Conservation (phyloP, 768 basidiomycete species). For the Boletus coccyginus region DNA sequence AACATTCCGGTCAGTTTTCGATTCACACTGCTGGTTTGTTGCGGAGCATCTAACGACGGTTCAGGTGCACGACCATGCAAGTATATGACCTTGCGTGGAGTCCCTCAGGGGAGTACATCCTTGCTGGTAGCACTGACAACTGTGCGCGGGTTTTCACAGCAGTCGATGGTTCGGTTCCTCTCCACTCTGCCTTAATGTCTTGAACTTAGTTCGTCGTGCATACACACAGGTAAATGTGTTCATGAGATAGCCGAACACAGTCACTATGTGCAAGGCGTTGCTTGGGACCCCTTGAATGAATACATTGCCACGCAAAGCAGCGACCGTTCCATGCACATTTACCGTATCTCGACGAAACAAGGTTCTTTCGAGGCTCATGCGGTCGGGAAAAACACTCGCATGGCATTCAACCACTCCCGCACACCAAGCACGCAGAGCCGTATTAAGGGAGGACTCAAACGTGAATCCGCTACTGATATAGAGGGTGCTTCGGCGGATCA, state of each 20-base stretch:
- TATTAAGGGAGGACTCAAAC: conserved; percentile 54
- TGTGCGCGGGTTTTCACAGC: conserved; percentile 81
- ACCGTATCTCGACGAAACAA: conserved; percentile 74
- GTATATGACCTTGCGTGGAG: conserved; percentile 99
- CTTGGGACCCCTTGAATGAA: conserved; percentile 97
- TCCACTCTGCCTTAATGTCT: background rate
- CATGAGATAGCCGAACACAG: conserved; percentile 90
- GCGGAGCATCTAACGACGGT: conserved; percentile 2
- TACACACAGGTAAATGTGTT: conserved; percentile 69
- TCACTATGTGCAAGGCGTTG: conserved; percentile 97
- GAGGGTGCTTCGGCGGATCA: conserved; percentile 64
- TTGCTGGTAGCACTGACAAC: conserved; percentile 98
- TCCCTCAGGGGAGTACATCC: conserved; percentile 88
- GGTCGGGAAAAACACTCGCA: conserved; percentile 81
- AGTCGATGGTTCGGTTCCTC: conserved; percentile 55
- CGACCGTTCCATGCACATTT: conserved; percentile 95
- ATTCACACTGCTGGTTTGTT: background rate
- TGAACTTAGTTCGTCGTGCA: background rate
- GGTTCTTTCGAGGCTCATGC: conserved; percentile 89
- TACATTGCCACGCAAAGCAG: conserved; percentile 97
- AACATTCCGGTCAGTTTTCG: conserved; percentile 65
- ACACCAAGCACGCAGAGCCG: conserved; percentile 65
- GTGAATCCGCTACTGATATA: conserved; percentile 77
- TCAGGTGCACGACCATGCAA: conserved; percentile 91
- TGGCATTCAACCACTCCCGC: conserved; percentile 63